These are phyloP conservation scores for Nemania serpens DNA, from an alignment of 2,329 filamentous ascomycete species.

Conservation along the genomic window DNA sequence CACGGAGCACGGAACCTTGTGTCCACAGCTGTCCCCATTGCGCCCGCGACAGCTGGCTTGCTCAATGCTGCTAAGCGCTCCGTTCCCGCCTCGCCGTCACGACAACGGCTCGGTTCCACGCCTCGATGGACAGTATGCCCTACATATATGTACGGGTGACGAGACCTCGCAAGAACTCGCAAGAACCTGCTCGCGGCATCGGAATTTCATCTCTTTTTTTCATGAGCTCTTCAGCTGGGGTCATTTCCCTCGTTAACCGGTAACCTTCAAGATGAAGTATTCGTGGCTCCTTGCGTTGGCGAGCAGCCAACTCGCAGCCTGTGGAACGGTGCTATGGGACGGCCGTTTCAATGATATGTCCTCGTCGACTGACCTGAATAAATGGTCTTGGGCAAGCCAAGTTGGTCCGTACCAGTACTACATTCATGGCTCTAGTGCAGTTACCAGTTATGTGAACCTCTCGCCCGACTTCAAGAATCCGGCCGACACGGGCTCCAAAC, in stretches of 20 bases:
- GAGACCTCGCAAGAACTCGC: no score
- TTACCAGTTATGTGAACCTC: slow-evolving; percentile 66
- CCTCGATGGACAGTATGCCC: not conserved
- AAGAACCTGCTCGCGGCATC: not conserved
- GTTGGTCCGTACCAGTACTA: slow-evolving; percentile 72
- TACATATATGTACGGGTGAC: not conserved
- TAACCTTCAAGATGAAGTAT: slow-evolving; percentile 31
- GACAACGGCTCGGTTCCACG: slow-evolving; percentile 2
- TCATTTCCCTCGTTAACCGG: not conserved
- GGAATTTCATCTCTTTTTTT: not conserved
- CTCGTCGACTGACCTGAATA: slow-evolving; percentile 57
- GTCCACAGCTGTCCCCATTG: slow-evolving; percentile 14
- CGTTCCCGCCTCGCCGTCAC: not conserved
- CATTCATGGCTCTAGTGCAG: slow-evolving; percentile 66
- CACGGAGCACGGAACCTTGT: slow-evolving; percentile 29
- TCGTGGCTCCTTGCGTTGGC: slow-evolving; percentile 30
- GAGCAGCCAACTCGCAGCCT: slow-evolving; percentile 36
- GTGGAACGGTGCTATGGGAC: slow-evolving; percentile 62
- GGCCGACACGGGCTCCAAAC: slow-evolving; percentile 61
- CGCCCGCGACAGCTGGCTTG: not conserved
- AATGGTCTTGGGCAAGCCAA: slow-evolving; percentile 67
- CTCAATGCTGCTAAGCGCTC: not conserved
- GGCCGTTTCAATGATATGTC: slow-evolving; percentile 62
- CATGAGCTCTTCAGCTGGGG: not conserved
- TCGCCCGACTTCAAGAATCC: slow-evolving; percentile 67